phyloP scores from a whole-genome alignment of 257 asterid genomes.

The Capsicum chinense region DNA sequence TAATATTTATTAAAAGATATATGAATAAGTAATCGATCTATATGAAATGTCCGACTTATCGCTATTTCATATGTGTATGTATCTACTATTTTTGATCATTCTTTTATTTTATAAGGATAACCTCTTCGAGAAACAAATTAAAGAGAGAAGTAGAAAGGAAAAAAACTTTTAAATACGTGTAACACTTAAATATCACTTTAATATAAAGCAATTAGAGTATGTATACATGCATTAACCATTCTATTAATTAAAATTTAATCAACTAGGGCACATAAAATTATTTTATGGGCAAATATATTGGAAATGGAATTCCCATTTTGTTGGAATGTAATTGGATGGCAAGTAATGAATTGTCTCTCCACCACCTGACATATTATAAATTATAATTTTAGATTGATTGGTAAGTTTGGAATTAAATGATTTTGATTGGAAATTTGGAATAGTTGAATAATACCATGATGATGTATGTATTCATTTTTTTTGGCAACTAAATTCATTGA shows the following conservation, averaged over 20 bases:
- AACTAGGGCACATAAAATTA: background rate
- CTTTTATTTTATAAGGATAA: background rate
- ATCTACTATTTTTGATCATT: too few species aligned
- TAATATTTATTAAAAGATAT: too few species aligned
- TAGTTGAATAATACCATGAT: constrained; percentile 28
- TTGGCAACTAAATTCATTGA: constrained; percentile 13
- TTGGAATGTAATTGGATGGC: constrained; percentile 22
- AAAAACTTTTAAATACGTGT: background rate
- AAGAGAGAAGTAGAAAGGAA: background rate
- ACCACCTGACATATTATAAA: background rate
- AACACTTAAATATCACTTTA: background rate
- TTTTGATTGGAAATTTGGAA: constrained; percentile 36
- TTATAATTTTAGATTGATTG: background rate
- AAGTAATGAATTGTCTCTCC: constrained; percentile 15
- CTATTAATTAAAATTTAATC: background rate
- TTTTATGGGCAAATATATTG: background rate
- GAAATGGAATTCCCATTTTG: constrained; percentile 20
- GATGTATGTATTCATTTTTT: background rate
- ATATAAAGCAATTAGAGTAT: background rate
- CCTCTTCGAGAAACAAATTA: background rate
- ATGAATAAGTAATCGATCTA: too few species aligned
- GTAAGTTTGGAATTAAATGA: background rate
- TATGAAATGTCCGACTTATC: too few species aligned
- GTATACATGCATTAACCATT: constrained; percentile 10
- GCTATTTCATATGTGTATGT: too few species aligned